A percentile compares a stretch with the other conserved stretches of the same genome.
Conservation (phyloP, 768 basidiomycete genomes). For the Roridomyces roridus region DNA sequence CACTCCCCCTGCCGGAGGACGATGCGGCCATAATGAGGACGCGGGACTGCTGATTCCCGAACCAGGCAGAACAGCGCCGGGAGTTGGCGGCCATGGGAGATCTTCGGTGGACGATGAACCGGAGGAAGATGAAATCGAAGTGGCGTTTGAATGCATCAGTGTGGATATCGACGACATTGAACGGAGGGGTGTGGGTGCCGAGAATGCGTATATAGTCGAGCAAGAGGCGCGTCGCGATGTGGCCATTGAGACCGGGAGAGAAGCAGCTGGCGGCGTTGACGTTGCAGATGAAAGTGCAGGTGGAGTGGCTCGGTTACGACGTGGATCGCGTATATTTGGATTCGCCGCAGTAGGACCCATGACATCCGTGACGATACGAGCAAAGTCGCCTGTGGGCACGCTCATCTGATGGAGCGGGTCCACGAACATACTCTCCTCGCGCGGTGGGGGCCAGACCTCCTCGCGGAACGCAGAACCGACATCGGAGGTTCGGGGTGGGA, state of each 20-base stretch:
- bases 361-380: slow-evolving; percentile 14
- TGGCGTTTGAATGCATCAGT: slow-evolving; percentile 3
- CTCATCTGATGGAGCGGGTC: slow-evolving; percentile 13
- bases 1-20: background rate
- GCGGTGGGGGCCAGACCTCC: slow-evolving; percentile 24
- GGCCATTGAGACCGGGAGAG: background rate
- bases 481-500: slow-evolving; percentile 15
- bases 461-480: slow-evolving; percentile 22
- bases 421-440: slow-evolving; percentile 21
- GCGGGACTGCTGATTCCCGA: background rate
- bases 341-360: slow-evolving; percentile 1
- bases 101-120: slow-evolving; percentile 4
- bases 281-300: background rate
- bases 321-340: background rate
- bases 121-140: background rate
- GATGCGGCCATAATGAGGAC: slow-evolving; percentile 6
- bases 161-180: background rate
- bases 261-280: background rate
- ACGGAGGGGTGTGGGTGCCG: background rate
- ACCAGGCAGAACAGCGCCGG: background rate
- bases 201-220: slow-evolving; percentile 1
- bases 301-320: background rate
- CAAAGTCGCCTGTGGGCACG: slow-evolving; percentile 8
- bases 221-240: slow-evolving; percentile 4
- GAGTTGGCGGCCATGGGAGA: slow-evolving; percentile 22